These are phyloP conservation scores for Carallia brachiata DNA, from an alignment of 345 rosid species.

Conservation along the genomic window DNA sequence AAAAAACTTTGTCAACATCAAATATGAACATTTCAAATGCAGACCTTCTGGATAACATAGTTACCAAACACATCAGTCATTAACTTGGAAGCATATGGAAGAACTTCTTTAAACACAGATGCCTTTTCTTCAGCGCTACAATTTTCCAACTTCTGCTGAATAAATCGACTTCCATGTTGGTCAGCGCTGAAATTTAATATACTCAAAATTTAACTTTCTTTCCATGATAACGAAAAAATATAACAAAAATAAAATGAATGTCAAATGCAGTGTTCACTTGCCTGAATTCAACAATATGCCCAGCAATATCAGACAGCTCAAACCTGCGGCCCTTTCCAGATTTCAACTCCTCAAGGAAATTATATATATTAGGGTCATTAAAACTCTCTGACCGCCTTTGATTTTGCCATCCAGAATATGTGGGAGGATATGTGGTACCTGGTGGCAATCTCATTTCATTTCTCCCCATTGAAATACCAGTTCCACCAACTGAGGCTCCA, in stretches of 20 bases:
- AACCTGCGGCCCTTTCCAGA: conserved; percentile 75
- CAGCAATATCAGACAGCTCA: conserved; percentile 80
- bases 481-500: conserved; percentile 63
- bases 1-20: background rate
- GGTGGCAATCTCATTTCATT: conserved; percentile 59
- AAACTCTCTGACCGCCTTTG: conserved; percentile 54
- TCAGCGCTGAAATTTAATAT: conserved; percentile 64
- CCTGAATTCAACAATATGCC: conserved; percentile 94
- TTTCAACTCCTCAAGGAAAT: conserved; percentile 90
- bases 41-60: conserved; percentile 95
- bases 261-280: conserved; percentile 26
- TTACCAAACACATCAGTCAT: conserved; percentile 99
- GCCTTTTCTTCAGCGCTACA: conserved; percentile 75
- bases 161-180: conserved; percentile 99
- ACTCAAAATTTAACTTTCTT: conserved; percentile 7
- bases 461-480: conserved; percentile 47
- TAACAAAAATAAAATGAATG: conserved; percentile 11
- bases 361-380: conserved; percentile 62
- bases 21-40: conserved; percentile 3
- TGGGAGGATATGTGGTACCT: conserved; percentile 55
- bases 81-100: conserved; percentile 80
- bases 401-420: conserved; percentile 81
- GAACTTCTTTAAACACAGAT: conserved; percentile 83
- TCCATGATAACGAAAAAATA: conserved; percentile 1
- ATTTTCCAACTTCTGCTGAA: conserved; percentile 93